phyloP scores from a whole-genome alignment of 1,284 basidiomycete genomes.

The Microbotryomycetes sp. region DNA sequence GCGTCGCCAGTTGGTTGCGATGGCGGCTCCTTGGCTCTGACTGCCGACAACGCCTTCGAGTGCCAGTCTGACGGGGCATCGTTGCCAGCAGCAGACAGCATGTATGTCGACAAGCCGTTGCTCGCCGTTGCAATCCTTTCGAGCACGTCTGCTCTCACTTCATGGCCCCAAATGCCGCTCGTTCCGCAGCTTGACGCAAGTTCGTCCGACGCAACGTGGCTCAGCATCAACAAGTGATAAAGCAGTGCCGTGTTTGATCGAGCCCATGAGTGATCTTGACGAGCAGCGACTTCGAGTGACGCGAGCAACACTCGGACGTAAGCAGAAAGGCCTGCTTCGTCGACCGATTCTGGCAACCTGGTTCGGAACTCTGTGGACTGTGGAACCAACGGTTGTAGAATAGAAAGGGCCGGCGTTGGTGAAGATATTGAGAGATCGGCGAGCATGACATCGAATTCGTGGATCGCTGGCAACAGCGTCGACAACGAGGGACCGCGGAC shows the following conservation, averaged over 20 bases:
- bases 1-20: constrained; percentile 4
- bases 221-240: constrained; percentile 40
- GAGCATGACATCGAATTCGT: constrained; percentile 1
- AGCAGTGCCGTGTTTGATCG: constrained; percentile 56
- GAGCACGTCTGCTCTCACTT: constrained; percentile 46
- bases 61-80: constrained; percentile 17
- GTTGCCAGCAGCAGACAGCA: constrained; percentile 50
- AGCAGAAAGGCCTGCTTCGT: constrained; percentile 52
- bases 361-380: constrained; percentile 36
- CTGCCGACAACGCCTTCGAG: constrained; percentile 14
- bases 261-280: constrained; percentile 56
- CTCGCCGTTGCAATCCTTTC: constrained; percentile 50
- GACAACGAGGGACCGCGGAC: background rate
- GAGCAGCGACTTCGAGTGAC: constrained; percentile 55
- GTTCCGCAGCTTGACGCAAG: constrained; percentile 49
- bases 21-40: constrained; percentile 13
- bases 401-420: constrained; percentile 32
- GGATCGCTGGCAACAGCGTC: background rate
- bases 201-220: constrained; percentile 45
- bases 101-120: constrained; percentile 61
- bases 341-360: constrained; percentile 38
- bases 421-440: background rate
- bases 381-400: constrained; percentile 44
- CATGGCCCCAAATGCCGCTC: constrained; percentile 51
- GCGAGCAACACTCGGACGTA: constrained; percentile 62